Percentiles rank a stretch among this genome's conserved stretches.
phyloP scores from a whole-genome alignment of 1,284 basidiomycete genomes.

The Moesziomyces sp. region DNA sequence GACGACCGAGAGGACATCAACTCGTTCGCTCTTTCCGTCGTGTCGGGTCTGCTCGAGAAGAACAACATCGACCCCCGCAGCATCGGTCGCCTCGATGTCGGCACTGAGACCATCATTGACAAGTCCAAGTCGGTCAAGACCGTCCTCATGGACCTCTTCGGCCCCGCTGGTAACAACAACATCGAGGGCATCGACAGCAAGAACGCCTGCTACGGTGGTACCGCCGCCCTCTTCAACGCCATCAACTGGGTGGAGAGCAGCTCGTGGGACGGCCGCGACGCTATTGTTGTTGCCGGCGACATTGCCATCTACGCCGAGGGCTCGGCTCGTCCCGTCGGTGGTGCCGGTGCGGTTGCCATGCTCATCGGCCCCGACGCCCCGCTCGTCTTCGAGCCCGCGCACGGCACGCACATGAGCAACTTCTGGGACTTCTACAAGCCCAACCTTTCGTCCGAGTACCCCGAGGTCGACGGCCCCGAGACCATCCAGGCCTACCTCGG shows the following conservation, averaged over 20 bases:
- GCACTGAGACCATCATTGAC: constrained; percentile 99
- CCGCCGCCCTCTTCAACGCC: constrained; percentile 96
- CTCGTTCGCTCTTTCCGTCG: constrained; percentile 86
- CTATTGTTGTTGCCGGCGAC: constrained; percentile 95
- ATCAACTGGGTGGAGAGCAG: constrained; percentile 91
- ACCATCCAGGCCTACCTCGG: constrained; percentile 95
- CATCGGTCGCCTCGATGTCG: constrained; percentile 96
- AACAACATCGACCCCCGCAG: constrained; percentile 95
- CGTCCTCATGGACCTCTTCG: constrained; percentile 97
- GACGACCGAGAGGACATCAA: constrained; percentile 97
- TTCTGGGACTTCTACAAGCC: constrained; percentile 75
- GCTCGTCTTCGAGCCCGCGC: constrained; percentile 90
- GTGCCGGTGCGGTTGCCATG: constrained; percentile 93
- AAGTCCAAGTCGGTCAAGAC: constrained; percentile 99
- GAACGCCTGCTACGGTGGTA: constrained; percentile 99
- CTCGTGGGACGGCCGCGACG: constrained; percentile 98
- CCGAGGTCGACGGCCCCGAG: constrained; percentile 95
- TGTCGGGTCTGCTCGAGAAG: constrained; percentile 85
- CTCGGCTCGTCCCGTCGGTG: constrained; percentile 91
- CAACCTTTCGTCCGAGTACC: constrained; percentile 77
- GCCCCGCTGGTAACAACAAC: constrained; percentile 89
- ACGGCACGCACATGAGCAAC: constrained; percentile 97
- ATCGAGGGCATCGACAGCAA: constrained; percentile 99
- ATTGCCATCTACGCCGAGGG: constrained; percentile 99
- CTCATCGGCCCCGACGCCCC: constrained; percentile 97